phyloP scores from a whole-genome alignment of 345 rosid genomes.

The Heritiera littoralis region DNA sequence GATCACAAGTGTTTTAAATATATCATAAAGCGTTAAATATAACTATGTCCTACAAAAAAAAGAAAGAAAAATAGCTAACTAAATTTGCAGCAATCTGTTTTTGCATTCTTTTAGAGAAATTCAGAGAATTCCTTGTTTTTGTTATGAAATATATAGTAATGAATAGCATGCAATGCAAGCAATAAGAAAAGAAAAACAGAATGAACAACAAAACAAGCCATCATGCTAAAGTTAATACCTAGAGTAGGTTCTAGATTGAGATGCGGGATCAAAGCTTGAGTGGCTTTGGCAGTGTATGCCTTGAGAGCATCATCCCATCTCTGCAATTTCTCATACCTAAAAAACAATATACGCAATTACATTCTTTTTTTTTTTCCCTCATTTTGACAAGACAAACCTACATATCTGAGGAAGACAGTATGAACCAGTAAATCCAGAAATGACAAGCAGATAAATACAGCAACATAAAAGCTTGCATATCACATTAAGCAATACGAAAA shows the following conservation, averaged over 20 bases:
- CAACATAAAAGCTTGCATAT: background rate
- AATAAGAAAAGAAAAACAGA: constrained; percentile 5
- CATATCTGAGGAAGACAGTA: background rate
- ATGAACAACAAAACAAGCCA: background rate
- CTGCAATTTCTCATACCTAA: constrained; percentile 98
- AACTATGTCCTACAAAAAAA: background rate
- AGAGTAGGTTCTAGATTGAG: constrained; percentile 79
- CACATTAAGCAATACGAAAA: background rate
- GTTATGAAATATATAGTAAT: background rate
- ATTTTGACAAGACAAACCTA: background rate
- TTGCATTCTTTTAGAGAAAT: background rate
- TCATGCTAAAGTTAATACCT: constrained; percentile 43
- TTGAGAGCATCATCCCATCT: constrained; percentile 99
- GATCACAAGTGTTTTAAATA: background rate
- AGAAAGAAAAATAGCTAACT: background rate
- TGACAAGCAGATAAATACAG: constrained; percentile 14
- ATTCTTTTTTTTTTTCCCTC: background rate
- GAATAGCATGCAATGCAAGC: background rate
- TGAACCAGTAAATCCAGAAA: background rate
- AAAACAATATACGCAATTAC: constrained; percentile 10
- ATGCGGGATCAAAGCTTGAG: constrained; percentile 77
- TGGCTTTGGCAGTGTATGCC: constrained; percentile 84
- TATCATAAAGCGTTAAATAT: background rate
- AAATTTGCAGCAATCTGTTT: constrained; percentile 3
- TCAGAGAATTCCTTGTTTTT: background rate